Conservation (phyloP, 495 filamentous ascomycete genomes). For the Penicillium tannophilum region DNA sequence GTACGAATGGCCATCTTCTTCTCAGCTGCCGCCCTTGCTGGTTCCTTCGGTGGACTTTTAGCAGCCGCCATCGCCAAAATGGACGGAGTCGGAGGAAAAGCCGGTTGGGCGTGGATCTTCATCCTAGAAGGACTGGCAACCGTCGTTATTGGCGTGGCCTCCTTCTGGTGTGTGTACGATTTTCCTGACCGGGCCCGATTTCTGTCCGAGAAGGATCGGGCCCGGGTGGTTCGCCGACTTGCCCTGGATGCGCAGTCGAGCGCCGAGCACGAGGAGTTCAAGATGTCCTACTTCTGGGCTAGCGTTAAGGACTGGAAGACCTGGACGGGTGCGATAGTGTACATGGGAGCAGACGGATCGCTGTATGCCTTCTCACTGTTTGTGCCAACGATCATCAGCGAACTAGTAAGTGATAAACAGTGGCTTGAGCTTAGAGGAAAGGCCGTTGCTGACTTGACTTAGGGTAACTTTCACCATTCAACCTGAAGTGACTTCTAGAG, state of each 20-base stretch:
- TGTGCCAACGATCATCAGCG: constrained; percentile 78
- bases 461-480: constrained; percentile 22
- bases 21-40: constrained; percentile 80
- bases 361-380: constrained; percentile 93
- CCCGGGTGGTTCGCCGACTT: constrained; percentile 72
- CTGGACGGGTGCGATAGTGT: constrained; percentile 72
- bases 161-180: constrained; percentile 86
- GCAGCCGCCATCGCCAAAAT: constrained; percentile 55
- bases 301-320: constrained; percentile 88
- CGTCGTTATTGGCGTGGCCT: constrained; percentile 68
- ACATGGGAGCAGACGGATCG: constrained; percentile 70
- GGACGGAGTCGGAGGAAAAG: constrained; percentile 65
- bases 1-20: constrained; percentile 85
- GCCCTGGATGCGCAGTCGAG: constrained; percentile 75
- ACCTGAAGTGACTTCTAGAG: background rate
- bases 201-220: constrained; percentile 69
- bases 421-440: background rate
- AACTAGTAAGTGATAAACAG: constrained; percentile 40
- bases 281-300: constrained; percentile 72
- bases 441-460: constrained; percentile 27
- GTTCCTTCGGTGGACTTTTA: constrained; percentile 73
- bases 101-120: constrained; percentile 88
- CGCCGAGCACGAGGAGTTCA: constrained; percentile 79
- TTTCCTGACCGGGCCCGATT: constrained; percentile 86
- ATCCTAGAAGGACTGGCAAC: constrained; percentile 72